Conservation (phyloP, 495 filamentous ascomycete genomes). For the Penicillium arizonense region DNA sequence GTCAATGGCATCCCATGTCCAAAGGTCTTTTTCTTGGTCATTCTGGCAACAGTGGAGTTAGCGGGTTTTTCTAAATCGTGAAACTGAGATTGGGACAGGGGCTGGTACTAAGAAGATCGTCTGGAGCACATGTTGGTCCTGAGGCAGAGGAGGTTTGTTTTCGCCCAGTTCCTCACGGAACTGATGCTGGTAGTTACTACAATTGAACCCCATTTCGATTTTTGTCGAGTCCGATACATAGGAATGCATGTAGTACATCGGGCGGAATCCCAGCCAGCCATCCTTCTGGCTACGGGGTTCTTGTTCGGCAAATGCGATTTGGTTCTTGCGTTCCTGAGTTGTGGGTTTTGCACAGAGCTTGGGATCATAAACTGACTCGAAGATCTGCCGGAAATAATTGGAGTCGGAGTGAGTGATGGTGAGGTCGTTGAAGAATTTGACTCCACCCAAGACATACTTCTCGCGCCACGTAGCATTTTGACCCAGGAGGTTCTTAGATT, state of each 20-base stretch:
- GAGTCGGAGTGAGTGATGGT: slow-evolving; percentile 79
- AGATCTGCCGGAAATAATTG: slow-evolving; percentile 72
- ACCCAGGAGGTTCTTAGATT: slow-evolving; percentile 64
- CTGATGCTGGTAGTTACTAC: slow-evolving; percentile 81
- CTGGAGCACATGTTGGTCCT: slow-evolving; percentile 73
- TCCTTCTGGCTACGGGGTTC: slow-evolving; percentile 30
- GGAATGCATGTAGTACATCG: slow-evolving; percentile 81
- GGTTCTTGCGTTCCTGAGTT: slow-evolving; percentile 44
- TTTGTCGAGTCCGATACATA: slow-evolving; percentile 62
- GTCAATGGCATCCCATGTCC: slow-evolving; percentile 72
- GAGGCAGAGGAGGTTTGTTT: slow-evolving; percentile 37
- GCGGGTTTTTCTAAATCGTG: background rate
- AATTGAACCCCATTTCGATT: slow-evolving; percentile 87
- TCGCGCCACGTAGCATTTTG: slow-evolving; percentile 63
- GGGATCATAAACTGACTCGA: slow-evolving; percentile 65
- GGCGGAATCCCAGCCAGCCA: slow-evolving; percentile 55
- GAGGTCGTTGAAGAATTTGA: slow-evolving; percentile 79
- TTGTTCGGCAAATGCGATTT: slow-evolving; percentile 53
- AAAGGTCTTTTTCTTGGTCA: slow-evolving; percentile 60
- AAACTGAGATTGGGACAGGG: background rate
- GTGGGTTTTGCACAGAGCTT: slow-evolving; percentile 50
- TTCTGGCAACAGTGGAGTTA: slow-evolving; percentile 32
- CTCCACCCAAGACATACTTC: slow-evolving; percentile 64
- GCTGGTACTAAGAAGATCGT: slow-evolving; percentile 63
- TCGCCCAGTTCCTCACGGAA: slow-evolving; percentile 55